phyloP scores from a whole-genome alignment of 768 basidiomycete genomes.

The Dioszegia aurantiaca region DNA sequence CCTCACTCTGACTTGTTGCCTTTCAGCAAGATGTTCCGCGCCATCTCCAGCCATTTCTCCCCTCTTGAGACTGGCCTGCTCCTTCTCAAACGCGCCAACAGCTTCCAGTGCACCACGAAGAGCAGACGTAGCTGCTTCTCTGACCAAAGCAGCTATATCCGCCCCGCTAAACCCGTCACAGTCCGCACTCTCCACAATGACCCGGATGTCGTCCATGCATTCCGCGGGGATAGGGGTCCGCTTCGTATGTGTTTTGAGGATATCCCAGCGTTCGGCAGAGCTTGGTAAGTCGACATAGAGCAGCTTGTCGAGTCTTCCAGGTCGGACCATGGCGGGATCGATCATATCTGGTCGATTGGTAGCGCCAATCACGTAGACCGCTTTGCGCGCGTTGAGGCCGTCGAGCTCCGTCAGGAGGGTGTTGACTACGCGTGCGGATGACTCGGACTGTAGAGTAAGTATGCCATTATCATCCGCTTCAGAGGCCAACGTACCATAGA shows the following conservation, averaged over 20 bases:
- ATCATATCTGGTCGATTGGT: slow-evolving; percentile 97
- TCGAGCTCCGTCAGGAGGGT: slow-evolving; percentile 92
- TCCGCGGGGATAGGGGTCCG: slow-evolving; percentile 65
- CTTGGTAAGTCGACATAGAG: slow-evolving; percentile 86
- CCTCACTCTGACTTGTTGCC: slow-evolving; percentile 54
- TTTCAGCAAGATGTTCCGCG: slow-evolving; percentile 11
- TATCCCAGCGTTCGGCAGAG: slow-evolving; percentile 72
- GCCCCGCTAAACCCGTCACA: slow-evolving; percentile 92
- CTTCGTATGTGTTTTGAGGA: slow-evolving; percentile 68
- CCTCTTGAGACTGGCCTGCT: slow-evolving; percentile 46
- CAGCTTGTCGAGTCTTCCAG: slow-evolving; percentile 88
- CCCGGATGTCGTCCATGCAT: slow-evolving; percentile 50
- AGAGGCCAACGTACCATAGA: slow-evolving; percentile 62
- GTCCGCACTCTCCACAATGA: slow-evolving; percentile 58
- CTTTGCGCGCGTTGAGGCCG: slow-evolving; percentile 78
- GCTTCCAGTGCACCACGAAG: slow-evolving; percentile 60
- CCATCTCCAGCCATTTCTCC: slow-evolving; percentile 16
- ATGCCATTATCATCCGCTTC: background rate
- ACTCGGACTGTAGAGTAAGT: slow-evolving; percentile 66
- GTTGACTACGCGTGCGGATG: slow-evolving; percentile 88
- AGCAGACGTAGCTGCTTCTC: slow-evolving; percentile 86
- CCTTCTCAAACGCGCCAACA: slow-evolving; percentile 65
- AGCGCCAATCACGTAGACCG: slow-evolving; percentile 89
- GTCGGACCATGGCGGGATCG: slow-evolving; percentile 96
- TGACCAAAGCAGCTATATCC: slow-evolving; percentile 79